phyloP scores from a whole-genome alignment of 2,329 filamentous ascomycete species.

The Cordyceps cicadae region DNA sequence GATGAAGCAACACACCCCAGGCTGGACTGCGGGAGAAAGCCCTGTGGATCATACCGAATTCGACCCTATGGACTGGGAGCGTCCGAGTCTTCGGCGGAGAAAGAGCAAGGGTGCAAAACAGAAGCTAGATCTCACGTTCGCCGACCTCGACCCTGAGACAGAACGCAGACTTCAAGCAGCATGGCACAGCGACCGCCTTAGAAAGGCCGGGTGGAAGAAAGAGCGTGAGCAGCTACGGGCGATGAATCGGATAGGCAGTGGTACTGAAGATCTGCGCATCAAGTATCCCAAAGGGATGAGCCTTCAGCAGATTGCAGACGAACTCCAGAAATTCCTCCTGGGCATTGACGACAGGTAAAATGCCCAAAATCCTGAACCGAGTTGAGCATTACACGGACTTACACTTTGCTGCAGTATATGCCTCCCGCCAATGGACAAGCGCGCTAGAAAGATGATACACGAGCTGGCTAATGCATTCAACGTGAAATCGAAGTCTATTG shows the following conservation, averaged over 20 bases:
- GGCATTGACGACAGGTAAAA: slow-evolving; percentile 52
- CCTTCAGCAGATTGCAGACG: slow-evolving; percentile 60
- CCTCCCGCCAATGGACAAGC: slow-evolving; percentile 76
- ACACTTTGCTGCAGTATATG: slow-evolving; percentile 45
- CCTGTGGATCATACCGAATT: slow-evolving; percentile 52
- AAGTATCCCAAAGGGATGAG: slow-evolving; percentile 70
- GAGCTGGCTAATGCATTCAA: slow-evolving; percentile 66
- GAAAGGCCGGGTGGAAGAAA: slow-evolving; percentile 62
- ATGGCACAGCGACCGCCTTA: slow-evolving; percentile 60
- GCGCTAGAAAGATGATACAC: slow-evolving; percentile 70
- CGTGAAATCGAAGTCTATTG: slow-evolving; percentile 76
- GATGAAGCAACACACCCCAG: slow-evolving; percentile 31
- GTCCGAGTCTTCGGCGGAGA: slow-evolving; percentile 54
- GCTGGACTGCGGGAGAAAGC: neutral
- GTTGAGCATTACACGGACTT: slow-evolving; percentile 1
- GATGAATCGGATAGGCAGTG: slow-evolving; percentile 53
- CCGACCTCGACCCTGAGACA: slow-evolving; percentile 59
- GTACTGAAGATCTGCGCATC: slow-evolving; percentile 50
- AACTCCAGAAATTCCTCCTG: slow-evolving; percentile 64
- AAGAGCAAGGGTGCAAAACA: slow-evolving; percentile 56
- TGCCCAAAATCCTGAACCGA: neutral
- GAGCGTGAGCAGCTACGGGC: slow-evolving; percentile 61
- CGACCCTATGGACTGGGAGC: slow-evolving; percentile 77
- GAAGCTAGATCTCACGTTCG: slow-evolving; percentile 33
- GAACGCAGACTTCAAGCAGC: slow-evolving; percentile 49